Evolutionary conservation across 1,284 basidiomycete species (phyloP), one percentile per base, ranked within the genome.

Genomic region (Cutaneotrichosporon cutaneum): DNA sequence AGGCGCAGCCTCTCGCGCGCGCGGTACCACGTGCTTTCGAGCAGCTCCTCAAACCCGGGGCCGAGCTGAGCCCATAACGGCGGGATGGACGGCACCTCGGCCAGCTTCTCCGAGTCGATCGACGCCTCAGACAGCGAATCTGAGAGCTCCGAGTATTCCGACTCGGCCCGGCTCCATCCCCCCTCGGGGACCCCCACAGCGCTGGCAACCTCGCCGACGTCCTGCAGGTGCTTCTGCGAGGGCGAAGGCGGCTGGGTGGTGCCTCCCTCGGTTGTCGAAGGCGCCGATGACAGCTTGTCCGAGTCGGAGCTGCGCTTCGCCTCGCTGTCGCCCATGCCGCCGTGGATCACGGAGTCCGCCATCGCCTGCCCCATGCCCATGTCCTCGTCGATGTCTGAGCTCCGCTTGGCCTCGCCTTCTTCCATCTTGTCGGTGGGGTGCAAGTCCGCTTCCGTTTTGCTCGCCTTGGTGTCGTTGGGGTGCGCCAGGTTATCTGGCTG

Each of bases 1-100:
- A 54, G 56, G 33, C 61, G 58, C 24, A 66, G 54, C 13, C 56
- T 56, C 44, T 53, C 64, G 50, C 51, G 44, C 6, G 59, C 59
- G 11, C 27, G 24, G 24, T 33, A 58, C 59, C 59, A 66, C 35
- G 22, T 11, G 10, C 27, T 22, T 21, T 16, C 16, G 18, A 66
- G 36, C 24, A 66, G 14, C 9, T 53, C 36, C 5, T 27, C 35
- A 14, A 57, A 48, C 26, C 51, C 33, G 0, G 59, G 64, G 13
- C 64, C 64, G 11, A 66, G 61, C 35, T 51, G n/a, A 0, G 22
- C 14, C 16, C 6, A 9, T 2, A 32, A 11, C 0, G 42, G n/a
- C 3, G 64, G 64, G 13, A 66, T 61, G 26, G 32, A 57, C 0
- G 64, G 61, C 14, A 32, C n/a, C 11, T 52, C 54, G 33, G 55